Conservation (phyloP, 345 rosid genomes). For the Eucalyptus guilfoylei region DNA sequence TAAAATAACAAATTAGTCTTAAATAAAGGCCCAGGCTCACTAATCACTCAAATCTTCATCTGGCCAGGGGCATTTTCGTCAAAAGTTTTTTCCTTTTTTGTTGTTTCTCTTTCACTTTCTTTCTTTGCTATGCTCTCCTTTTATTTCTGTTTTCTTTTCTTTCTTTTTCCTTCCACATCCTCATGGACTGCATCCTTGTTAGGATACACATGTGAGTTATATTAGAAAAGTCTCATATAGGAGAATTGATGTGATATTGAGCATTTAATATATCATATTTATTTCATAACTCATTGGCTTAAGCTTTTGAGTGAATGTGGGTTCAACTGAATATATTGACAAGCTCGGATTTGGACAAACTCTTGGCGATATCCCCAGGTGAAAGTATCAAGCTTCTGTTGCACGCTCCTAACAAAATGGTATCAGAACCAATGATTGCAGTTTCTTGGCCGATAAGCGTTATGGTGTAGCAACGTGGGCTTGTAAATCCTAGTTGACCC, state of each 20-base stretch:
- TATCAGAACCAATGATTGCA: accelerated
- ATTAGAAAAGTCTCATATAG: accelerated
- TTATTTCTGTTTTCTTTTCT: neutral
- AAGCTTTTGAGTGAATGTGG: no score
- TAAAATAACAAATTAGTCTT: neutral
- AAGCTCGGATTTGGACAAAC: accelerated
- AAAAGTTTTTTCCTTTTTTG: neutral
- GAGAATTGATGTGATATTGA: no score
- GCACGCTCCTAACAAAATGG: no score
- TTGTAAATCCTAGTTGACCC: accelerated
- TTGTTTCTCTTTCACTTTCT: neutral
- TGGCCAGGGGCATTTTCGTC: neutral
- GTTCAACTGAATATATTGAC: accelerated
- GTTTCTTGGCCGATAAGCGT: accelerated
- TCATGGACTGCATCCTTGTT: neutral
- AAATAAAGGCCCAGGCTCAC: neutral
- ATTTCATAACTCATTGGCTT: accelerated
- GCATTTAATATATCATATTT: no score
- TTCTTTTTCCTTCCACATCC: neutral
- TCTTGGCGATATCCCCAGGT: accelerated
- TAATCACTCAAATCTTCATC: neutral
- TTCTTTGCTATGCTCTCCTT: neutral
- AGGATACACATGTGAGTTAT: accelerated
- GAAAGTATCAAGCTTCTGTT: accelerated
- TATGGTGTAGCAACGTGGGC: accelerated